Evolutionary conservation across 352 stramenopile genomes (phyloP), one percentile per base, ranked within the genome.

Genomic region (Phytophthora idaei): DNA sequence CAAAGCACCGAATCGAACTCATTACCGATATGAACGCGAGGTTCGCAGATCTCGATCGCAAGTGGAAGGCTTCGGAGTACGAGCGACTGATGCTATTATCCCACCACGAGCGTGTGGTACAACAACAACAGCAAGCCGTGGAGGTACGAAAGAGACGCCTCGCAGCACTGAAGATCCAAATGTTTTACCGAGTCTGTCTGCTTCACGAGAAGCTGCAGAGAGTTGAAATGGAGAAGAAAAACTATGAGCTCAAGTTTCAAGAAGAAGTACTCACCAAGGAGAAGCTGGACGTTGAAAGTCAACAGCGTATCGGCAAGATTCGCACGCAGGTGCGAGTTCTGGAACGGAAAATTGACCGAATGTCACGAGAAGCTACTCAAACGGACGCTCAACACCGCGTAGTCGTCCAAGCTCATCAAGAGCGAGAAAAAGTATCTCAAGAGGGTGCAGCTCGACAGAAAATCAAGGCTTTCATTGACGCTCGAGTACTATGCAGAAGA

Each of bases 391-490:
- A 25, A 12, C 57, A 78, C 42, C 61, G 42, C 10, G 9, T 66
- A 45, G 39, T 58, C 9, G 4, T 81, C 14, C 45, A 69, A 59
- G 54, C 21, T 0, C 63, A 74, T 42, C 27, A 68, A 64, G 27
- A 49, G 6, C 57, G 32, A 8, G 60, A 74, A 57, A 50, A 27
- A n/a, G 8, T 39, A 14, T 42, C 67, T 2, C 61, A 71, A 50
- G 27, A 77, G 11, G 45, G 63, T 17, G 47, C 61, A 21, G 71
- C 78, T 6, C 46, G 62, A 41, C 69, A 70, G 12, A 74, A 63
- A 3, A 81, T 87, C 41, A 77, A 80, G 42, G 49, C 64, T 44
- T 85, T 87, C 46, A 49, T 87, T 14, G 63, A 76, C 25, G 37
- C 45, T 21, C 57, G 57, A 0, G 37, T 64, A 5, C n/a, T 80